Base-by-base conservation (phyloP, 495 filamentous ascomycete species). In the Podospora didyma region DNA sequence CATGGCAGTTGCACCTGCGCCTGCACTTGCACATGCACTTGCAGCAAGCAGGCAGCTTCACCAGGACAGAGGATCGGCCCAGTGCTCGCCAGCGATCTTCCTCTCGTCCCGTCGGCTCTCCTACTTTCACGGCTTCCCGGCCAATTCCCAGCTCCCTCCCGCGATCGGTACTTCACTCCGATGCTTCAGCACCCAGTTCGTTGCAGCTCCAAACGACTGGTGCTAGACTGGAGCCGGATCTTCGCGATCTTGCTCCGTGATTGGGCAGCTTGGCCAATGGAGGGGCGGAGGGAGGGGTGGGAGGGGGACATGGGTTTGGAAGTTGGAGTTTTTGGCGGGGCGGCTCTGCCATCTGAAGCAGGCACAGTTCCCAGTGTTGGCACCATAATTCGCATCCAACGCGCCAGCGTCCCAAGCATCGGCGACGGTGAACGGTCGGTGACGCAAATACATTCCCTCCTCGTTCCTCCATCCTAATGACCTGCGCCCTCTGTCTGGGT, bases 211-310 rank as follows among this genome's bases (percentile, higher is more conserved):
- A 17, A 17, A 23, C 35, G 20, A 48, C 52, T 14, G 5, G n/a
- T 31, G 39, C 4, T 42, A 14, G 20, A 53, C 42, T 45, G 35
- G 46, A 21, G 26, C 51, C 46, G 60, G 54, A 44, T 51, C 19
- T 39, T 57, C 56, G 46, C 51, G 46, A 52, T 47, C 46, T 31
- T 46, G 55, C 31, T 51, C 55, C 50, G 51, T 62, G 60, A 62
- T 62, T 62, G 60, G 60, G 46, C 59, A 54, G 41, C 51, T n/a
- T 39, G 20, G n/a, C 20, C 50, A 10, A 54, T 49, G 53, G 49
- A 46, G 48, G 51, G 49, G 58, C 48, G 26, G 26, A 31, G 26
- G 26, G 26, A 31, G 26, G 35, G 42, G 26, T 9, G 20, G 45
- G 17, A 47, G 14, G 14, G 45, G 20, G 19, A 47, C 7, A 7